Conservation (phyloP, 805 yeast species). For the Sugiyamaella boreocaroliniensis region DNA sequence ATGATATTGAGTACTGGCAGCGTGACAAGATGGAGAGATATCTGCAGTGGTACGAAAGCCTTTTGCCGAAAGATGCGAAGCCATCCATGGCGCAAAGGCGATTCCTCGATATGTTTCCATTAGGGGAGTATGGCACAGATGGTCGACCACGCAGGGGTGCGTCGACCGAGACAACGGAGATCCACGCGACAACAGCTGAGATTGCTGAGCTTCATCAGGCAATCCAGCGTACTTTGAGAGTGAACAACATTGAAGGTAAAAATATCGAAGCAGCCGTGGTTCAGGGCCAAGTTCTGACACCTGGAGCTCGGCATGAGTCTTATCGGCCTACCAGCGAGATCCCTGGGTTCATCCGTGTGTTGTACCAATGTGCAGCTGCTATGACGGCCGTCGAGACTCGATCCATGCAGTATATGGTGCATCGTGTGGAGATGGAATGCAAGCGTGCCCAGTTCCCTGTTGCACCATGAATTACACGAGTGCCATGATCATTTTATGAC, state of each 20-base stretch:
- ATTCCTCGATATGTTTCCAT: slow-evolving; percentile 22
- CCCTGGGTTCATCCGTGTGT: background rate
- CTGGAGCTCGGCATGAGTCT: background rate
- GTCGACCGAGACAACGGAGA: background rate
- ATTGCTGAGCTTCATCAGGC: background rate
- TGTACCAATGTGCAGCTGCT: background rate
- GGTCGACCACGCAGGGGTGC: background rate
- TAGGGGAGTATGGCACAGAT: slow-evolving; percentile 8
- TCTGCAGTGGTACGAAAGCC: slow-evolving; percentile 44
- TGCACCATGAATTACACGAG: too few relatives aligned
- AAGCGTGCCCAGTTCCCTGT: too few relatives aligned
- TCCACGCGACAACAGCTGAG: background rate
- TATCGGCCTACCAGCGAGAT: background rate
- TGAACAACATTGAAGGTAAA: background rate
- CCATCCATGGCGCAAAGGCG: slow-evolving; percentile 7
- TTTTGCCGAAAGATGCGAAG: slow-evolving; percentile 1
- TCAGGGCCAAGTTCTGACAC: background rate
- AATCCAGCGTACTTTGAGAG: background rate
- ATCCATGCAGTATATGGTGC: background rate
- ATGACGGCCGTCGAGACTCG: background rate
- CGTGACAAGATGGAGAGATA: slow-evolving; percentile 42
- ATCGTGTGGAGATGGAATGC: background rate
- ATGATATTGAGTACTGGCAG: slow-evolving; percentile 43
- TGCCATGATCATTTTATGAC: too few relatives aligned
- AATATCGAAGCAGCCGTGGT: background rate